phyloP scores from a whole-genome alignment of 768 basidiomycete species.

The Candolleomyces eurysporus region DNA sequence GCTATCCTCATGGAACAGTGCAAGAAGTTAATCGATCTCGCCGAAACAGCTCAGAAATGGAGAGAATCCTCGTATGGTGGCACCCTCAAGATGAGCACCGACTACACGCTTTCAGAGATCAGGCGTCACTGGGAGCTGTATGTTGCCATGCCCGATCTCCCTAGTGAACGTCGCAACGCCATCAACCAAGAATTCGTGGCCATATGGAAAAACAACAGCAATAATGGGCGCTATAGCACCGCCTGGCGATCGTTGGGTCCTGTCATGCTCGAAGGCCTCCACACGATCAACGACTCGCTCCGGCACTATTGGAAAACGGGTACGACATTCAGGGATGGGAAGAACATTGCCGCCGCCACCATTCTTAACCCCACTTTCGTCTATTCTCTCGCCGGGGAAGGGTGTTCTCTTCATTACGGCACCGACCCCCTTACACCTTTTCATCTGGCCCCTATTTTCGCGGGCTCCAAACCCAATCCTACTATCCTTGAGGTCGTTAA shows the following conservation, averaged over 20 bases:
- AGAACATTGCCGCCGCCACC: slow-evolving; percentile 13
- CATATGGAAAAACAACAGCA: background rate
- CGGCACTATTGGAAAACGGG: slow-evolving; percentile 41
- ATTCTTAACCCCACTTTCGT: slow-evolving; percentile 47
- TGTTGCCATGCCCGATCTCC: slow-evolving; percentile 13
- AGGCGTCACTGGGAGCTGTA: slow-evolving; percentile 41
- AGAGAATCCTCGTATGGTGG: slow-evolving; percentile 34
- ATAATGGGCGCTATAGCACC: background rate
- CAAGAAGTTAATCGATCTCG: slow-evolving; percentile 33
- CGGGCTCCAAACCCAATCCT: background rate
- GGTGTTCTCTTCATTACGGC: slow-evolving; percentile 42
- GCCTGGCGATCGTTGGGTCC: slow-evolving; percentile 37
- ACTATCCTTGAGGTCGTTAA: slow-evolving; percentile 2
- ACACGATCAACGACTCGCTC: slow-evolving; percentile 18
- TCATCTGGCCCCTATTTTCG: slow-evolving; percentile 34
- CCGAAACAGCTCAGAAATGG: slow-evolving; percentile 10
- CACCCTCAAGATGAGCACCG: slow-evolving; percentile 34
- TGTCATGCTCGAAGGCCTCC: slow-evolving; percentile 16
- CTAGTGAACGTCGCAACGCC: slow-evolving; percentile 14
- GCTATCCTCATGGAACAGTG: slow-evolving; percentile 37
- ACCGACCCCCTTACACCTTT: slow-evolving; percentile 41
- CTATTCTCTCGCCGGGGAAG: slow-evolving; percentile 36
- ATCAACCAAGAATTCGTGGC: slow-evolving; percentile 15
- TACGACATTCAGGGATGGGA: slow-evolving; percentile 22
- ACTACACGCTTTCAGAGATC: slow-evolving; percentile 37